phyloP scores from a whole-genome alignment of 1,284 basidiomycete species.

The Microbotryomycetes sp. region DNA sequence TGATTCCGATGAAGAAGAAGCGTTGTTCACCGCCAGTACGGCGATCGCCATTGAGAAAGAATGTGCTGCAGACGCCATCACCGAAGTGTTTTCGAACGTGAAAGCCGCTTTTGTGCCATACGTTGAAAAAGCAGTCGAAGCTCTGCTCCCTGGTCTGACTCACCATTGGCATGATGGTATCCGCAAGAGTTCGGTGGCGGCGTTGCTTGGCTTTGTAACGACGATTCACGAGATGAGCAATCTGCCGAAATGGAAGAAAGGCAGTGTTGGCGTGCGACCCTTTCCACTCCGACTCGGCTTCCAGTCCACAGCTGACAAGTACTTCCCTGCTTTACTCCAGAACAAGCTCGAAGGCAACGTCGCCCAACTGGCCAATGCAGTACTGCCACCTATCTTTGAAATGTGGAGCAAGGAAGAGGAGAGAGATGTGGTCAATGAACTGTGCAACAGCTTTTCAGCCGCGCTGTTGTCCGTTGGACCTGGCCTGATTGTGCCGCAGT shows the following conservation, averaged over 20 bases:
- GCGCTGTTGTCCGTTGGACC: constrained; percentile 37
- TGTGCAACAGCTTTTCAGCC: constrained; percentile 38
- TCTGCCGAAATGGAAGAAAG: constrained; percentile 74
- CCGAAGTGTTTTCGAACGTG: constrained; percentile 80
- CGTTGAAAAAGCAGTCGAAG: constrained; percentile 60
- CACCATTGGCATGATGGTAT: constrained; percentile 96
- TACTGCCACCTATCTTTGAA: constrained; percentile 70
- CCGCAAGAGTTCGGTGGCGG: constrained; percentile 85
- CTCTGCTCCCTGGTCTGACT: constrained; percentile 71
- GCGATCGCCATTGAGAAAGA: constrained; percentile 99
- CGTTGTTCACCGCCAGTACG: constrained; percentile 61
- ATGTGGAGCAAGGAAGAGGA: constrained; percentile 95
- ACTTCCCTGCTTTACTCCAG: constrained; percentile 41
- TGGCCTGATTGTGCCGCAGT: constrained; percentile 33
- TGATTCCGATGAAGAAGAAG: constrained; percentile 71
- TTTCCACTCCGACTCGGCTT: neutral
- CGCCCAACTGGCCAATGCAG: constrained; percentile 70
- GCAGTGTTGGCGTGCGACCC: constrained; percentile 55
- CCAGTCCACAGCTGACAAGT: neutral
- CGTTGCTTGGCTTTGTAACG: constrained; percentile 81
- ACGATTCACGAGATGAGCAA: constrained; percentile 87
- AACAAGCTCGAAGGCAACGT: constrained; percentile 66
- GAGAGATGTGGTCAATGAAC: constrained; percentile 49
- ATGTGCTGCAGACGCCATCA: constrained; percentile 94
- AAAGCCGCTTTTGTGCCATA: constrained; percentile 83